A percentile compares a stretch with the other conserved stretches of the same genome.
Conservation (phyloP, 495 filamentous ascomycete species). For the Lichenothelia convexa region DNA sequence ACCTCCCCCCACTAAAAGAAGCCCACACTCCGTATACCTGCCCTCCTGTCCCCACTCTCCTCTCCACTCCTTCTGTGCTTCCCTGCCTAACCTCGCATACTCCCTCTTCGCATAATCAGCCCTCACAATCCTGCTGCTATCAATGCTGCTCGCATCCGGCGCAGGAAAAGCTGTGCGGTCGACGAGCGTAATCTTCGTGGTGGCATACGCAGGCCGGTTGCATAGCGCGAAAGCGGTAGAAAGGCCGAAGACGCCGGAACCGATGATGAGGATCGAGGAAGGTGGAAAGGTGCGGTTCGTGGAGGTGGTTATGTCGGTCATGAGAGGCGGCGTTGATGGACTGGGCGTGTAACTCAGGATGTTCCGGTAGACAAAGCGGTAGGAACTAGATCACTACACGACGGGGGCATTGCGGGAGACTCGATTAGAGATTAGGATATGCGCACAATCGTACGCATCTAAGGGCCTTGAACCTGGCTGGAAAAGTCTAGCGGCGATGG, state of each 20-base stretch:
- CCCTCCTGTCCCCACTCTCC: constrained; percentile 41
- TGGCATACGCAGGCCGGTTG: constrained; percentile 6
- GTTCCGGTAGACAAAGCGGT: too few species aligned
- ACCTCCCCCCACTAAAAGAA: constrained; percentile 58
- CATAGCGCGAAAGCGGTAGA: constrained; percentile 15
- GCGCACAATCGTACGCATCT: too few species aligned
- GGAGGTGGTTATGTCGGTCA: background rate
- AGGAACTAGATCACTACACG: too few species aligned
- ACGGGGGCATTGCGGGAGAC: too few species aligned
- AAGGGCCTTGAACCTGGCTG: too few species aligned
- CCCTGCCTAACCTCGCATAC: constrained; percentile 49
- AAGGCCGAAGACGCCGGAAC: constrained; percentile 22
- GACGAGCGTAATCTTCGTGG: constrained; percentile 14
- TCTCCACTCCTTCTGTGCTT: constrained; percentile 57
- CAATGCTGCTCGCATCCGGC: constrained; percentile 16
- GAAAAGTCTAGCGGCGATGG: too few species aligned
- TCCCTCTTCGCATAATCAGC: constrained; percentile 60
- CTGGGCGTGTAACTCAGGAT: too few species aligned
- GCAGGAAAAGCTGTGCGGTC: constrained; percentile 16
- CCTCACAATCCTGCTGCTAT: constrained; percentile 32
- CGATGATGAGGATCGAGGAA: constrained; percentile 18
- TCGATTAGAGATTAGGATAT: too few species aligned
- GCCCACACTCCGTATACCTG: constrained; percentile 58
- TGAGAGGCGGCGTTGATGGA: too few species aligned
- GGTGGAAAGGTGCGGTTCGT: constrained; percentile 2